Conservation (phyloP, 345 rosid genomes). For the Sonneratia caseolaris region DNA sequence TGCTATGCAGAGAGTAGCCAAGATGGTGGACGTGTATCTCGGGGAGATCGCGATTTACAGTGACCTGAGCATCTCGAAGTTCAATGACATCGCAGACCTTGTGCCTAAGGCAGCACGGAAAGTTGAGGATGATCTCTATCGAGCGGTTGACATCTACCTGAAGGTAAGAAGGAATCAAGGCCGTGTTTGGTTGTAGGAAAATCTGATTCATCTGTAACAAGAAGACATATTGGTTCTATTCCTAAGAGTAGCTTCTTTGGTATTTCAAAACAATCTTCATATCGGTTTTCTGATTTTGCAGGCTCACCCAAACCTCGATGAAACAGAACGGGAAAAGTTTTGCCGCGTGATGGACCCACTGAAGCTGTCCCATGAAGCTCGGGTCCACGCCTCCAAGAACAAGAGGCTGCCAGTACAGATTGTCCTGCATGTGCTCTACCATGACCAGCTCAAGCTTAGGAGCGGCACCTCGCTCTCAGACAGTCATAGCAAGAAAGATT, state of each 20-base stretch:
- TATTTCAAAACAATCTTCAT: no score
- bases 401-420: constrained; percentile 74
- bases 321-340: constrained; percentile 74
- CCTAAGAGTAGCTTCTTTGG: no score
- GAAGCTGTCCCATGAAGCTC: constrained; percentile 75
- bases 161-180: constrained; percentile 33
- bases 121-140: constrained; percentile 71
- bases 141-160: constrained; percentile 74
- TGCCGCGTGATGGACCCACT: constrained; percentile 83
- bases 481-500: constrained; percentile 17
- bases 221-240: not conserved
- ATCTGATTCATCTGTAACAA: no score
- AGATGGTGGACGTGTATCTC: constrained; percentile 58
- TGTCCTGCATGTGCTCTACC: constrained; percentile 67
- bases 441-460: constrained; percentile 73
- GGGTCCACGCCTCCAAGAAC: constrained; percentile 89
- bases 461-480: constrained; percentile 30
- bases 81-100: constrained; percentile 71
- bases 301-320: constrained; percentile 82
- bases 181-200: no score
- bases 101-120: constrained; percentile 66
- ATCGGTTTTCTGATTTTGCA: no score
- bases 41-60: constrained; percentile 57
- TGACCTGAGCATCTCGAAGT: constrained; percentile 63
- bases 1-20: constrained; percentile 52